Conservation (phyloP, 2,329 filamentous ascomycete genomes). For the Pyrenophora graminea region DNA sequence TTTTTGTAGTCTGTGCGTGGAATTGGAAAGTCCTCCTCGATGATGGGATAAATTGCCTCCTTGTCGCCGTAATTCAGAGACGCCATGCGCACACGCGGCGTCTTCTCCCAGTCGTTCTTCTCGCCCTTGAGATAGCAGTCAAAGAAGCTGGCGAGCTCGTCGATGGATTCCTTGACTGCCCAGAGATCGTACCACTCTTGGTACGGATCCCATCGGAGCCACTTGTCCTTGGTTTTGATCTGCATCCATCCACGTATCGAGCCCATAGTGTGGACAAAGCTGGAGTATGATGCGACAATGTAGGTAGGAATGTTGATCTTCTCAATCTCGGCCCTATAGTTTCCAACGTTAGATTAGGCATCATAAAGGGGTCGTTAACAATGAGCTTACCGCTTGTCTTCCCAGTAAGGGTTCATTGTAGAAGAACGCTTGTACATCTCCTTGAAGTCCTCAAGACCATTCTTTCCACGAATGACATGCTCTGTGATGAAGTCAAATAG, state of each 20-base stretch:
- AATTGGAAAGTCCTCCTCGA: slow-evolving; percentile 20
- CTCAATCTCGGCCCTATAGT: slow-evolving; percentile 6
- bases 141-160: slow-evolving; percentile 47
- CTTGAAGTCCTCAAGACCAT: slow-evolving; percentile 13
- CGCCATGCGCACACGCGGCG: slow-evolving; percentile 52
- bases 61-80: slow-evolving; percentile 33
- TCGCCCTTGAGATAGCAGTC: slow-evolving; percentile 52
- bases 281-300: slow-evolving; percentile 20
- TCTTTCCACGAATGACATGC: slow-evolving; percentile 29
- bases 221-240: slow-evolving; percentile 14
- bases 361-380: background rate
- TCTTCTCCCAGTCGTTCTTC: slow-evolving; percentile 55
- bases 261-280: slow-evolving; percentile 18
- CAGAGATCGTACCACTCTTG: slow-evolving; percentile 28
- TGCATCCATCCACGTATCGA: slow-evolving; percentile 21
- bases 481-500: slow-evolving; percentile 14
- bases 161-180: slow-evolving; percentile 10
- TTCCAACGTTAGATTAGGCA: background rate
- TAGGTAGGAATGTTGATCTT: slow-evolving; percentile 22
- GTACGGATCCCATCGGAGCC: slow-evolving; percentile 19
- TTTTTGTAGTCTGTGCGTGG: slow-evolving; percentile 20
- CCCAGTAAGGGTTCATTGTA: slow-evolving; percentile 20
- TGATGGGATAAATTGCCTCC: slow-evolving; percentile 18
- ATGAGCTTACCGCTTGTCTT: slow-evolving; percentile 13
- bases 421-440: slow-evolving; percentile 15